These are phyloP conservation scores for Chlamydomonas asymmetrica DNA, from an alignment of 139 green algal species.

Conservation along the genomic window DNA sequence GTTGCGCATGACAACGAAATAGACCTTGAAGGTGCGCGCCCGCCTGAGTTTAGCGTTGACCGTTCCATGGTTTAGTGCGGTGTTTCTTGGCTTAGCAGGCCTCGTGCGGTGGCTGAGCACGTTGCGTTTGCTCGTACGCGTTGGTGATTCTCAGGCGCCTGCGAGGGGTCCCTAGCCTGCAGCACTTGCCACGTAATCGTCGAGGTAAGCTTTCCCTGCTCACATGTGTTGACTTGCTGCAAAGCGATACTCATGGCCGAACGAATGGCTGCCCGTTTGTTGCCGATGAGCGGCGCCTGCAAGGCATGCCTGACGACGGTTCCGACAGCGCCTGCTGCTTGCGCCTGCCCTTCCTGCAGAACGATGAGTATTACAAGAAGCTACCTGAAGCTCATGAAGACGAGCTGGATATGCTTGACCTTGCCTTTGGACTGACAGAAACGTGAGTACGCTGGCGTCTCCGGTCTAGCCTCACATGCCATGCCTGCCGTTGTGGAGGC, in stretches of 20 bases:
- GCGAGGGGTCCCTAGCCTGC: constrained; percentile 95
- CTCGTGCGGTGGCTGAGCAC: not conserved
- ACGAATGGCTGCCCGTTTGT: too few relatives aligned
- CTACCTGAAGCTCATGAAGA: constrained; percentile 93
- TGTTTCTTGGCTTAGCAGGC: too few relatives aligned
- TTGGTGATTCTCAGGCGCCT: constrained; percentile 73
- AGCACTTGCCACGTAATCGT: constrained; percentile 98
- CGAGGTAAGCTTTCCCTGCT: too few relatives aligned
- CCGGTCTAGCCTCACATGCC: too few relatives aligned
- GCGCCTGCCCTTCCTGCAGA: constrained; percentile 40
- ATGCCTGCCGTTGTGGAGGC: too few relatives aligned
- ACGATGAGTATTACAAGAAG: constrained; percentile 83
- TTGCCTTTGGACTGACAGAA: constrained; percentile 96
- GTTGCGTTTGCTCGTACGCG: not conserved
- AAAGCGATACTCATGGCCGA: too few relatives aligned
- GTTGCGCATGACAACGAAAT: constrained; percentile 96
- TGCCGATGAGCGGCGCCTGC: too few relatives aligned
- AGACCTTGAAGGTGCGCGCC: constrained; percentile 88
- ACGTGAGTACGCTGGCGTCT: constrained; percentile 73
- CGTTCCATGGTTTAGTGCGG: not conserved
- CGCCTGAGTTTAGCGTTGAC: not conserved
- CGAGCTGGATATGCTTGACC: constrained; percentile 99
- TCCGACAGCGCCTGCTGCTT: not conserved
- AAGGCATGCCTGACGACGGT: too few relatives aligned
- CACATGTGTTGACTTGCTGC: too few relatives aligned